A percentile compares a stretch with the other conserved stretches of the same genome.
Evolutionary conservation across 257 asterid genomes (phyloP).

Genomic region (Anisodus acutangulus): DNA sequence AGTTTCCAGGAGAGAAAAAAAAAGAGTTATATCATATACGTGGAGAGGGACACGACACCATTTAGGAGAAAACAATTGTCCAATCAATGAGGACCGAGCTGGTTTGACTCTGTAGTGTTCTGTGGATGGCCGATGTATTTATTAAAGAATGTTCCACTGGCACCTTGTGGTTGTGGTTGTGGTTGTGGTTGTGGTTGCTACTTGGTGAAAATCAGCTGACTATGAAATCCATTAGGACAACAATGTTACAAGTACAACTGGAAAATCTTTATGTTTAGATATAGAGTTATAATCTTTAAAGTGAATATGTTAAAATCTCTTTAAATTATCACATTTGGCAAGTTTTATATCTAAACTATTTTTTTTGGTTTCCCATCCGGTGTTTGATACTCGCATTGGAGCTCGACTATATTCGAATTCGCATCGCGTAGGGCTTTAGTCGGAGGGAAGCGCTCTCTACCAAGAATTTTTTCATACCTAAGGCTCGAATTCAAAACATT

Average conservation of each 20-base stretch:
- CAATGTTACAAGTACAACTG: slow-evolving; percentile 12
- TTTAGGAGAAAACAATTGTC: background rate
- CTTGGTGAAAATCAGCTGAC: background rate
- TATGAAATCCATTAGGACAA: slow-evolving; percentile 5
- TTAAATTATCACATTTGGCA: no score
- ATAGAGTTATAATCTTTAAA: no score
- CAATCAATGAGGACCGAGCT: background rate
- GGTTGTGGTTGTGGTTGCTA: background rate
- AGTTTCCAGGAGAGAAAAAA: background rate
- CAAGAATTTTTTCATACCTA: no score
- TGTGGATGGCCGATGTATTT: background rate
- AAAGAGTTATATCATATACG: background rate
- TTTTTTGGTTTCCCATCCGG: no score
- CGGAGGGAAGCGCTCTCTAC: no score
- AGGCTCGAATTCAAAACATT: no score
- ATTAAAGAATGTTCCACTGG: background rate
- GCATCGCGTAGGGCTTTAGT: no score
- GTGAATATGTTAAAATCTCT: no score
- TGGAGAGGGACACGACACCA: background rate
- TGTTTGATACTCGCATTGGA: no score
- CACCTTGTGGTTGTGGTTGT: slow-evolving; percentile 7
- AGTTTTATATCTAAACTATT: no score
- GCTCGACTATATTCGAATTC: no score
- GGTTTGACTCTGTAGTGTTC: background rate
- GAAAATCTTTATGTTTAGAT: background rate